These are phyloP conservation scores for Silene noctiflora DNA, from an alignment of 179 eudicot species.

Conservation along the genomic window DNA sequence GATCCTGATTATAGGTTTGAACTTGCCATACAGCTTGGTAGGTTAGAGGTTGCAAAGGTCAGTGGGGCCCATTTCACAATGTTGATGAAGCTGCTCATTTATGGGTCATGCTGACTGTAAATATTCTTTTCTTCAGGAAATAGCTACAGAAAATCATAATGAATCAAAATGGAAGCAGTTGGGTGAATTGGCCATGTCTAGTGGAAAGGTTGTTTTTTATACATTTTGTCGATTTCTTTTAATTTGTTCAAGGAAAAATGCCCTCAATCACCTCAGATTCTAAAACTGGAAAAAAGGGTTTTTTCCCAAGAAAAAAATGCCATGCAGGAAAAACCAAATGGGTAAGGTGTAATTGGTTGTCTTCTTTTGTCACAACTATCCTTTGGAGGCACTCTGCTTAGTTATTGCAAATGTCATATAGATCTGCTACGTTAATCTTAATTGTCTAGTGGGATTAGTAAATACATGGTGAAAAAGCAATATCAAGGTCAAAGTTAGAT, in stretches of 20 bases:
- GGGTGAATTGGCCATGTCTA: slow-evolving; percentile 94
- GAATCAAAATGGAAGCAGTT: slow-evolving; percentile 97
- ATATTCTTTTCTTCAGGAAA: slow-evolving; percentile 54
- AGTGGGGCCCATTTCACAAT: slow-evolving; percentile 18
- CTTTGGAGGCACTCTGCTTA: not conserved
- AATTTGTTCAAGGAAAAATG: not conserved
- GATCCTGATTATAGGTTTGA: slow-evolving; percentile 98
- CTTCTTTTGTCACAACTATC: not conserved
- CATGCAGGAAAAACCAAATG: not conserved
- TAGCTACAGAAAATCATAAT: slow-evolving; percentile 72
- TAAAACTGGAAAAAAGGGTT: not conserved
- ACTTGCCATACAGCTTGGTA: slow-evolving; percentile 88
- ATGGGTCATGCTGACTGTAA: slow-evolving; percentile 16
- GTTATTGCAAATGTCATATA: not conserved
- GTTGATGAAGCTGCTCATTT: slow-evolving; percentile 5
- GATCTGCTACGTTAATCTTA: not conserved
- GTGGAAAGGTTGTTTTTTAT: slow-evolving; percentile 62
- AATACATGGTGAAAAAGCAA: not conserved
- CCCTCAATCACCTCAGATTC: not conserved
- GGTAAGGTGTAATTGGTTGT: not conserved
- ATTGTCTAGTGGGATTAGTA: not conserved
- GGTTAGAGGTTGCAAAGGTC: slow-evolving; percentile 82
- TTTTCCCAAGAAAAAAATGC: not conserved
- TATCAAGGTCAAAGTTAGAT: not conserved
- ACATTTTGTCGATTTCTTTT: not conserved